A percentile compares a stretch with the other conserved stretches of the same genome.
phyloP scores from a whole-genome alignment of 1,284 basidiomycete genomes.

The Leucoagaricus sp. region DNA sequence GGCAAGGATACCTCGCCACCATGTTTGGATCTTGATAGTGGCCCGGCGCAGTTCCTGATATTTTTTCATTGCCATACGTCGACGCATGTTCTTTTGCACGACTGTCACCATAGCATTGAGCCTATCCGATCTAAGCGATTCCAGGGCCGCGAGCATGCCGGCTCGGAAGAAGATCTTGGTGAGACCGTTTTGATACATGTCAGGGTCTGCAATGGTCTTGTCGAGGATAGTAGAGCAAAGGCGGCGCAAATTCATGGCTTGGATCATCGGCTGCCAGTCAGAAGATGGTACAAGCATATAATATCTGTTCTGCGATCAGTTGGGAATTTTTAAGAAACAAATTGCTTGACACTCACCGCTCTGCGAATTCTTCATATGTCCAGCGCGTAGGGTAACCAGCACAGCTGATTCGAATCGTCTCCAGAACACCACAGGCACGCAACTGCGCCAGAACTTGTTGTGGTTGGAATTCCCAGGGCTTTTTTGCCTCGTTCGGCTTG shows the following conservation, averaged over 20 bases:
- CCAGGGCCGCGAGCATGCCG: slow-evolving; percentile 97
- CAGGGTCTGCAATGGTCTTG: slow-evolving; percentile 86
- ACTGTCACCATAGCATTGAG: slow-evolving; percentile 92
- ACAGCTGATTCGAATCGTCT: slow-evolving; percentile 98
- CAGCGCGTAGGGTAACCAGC: slow-evolving; percentile 99
- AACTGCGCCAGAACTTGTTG: slow-evolving; percentile 96
- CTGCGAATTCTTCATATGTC: slow-evolving; percentile 99
- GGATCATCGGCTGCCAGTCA: slow-evolving; percentile 84
- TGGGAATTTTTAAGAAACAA: background rate
- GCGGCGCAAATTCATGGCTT: slow-evolving; percentile 74
- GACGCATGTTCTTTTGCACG: slow-evolving; percentile 96
- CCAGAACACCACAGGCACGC: slow-evolving; percentile 97
- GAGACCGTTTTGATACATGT: slow-evolving; percentile 96
- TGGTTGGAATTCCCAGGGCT: slow-evolving; percentile 95
- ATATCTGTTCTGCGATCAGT: slow-evolving; percentile 58
- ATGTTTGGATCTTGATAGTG: slow-evolving; percentile 88
- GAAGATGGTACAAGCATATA: slow-evolving; percentile 94
- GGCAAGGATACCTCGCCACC: slow-evolving; percentile 90
- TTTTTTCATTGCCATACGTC: slow-evolving; percentile 81
- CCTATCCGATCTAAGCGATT: slow-evolving; percentile 85
- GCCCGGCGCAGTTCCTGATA: slow-evolving; percentile 76
- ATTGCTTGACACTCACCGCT: slow-evolving; percentile 58
- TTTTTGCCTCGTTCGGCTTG: slow-evolving; percentile 98
- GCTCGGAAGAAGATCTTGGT: slow-evolving; percentile 99
- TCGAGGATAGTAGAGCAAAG: slow-evolving; percentile 89